phyloP scores from a whole-genome alignment of 257 asterid species.

The Scutellaria baicalensis region DNA sequence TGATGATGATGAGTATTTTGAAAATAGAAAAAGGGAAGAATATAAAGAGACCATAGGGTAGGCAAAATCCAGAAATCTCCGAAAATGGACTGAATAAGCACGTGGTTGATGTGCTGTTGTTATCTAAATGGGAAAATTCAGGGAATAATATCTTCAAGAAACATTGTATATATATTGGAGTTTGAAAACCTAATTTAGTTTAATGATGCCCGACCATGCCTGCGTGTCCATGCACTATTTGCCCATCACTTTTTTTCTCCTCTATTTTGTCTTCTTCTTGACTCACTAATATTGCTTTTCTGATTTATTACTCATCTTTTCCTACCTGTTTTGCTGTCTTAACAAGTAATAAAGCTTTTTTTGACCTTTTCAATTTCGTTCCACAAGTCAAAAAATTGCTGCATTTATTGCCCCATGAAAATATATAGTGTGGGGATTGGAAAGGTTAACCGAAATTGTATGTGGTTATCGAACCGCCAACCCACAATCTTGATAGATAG shows the following conservation, averaged over 20 bases:
- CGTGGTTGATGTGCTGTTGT: slow-evolving; percentile 17
- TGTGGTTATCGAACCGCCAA: too few relatives aligned
- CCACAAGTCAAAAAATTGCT: too few relatives aligned
- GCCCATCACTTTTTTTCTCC: not conserved
- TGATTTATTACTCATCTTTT: not conserved
- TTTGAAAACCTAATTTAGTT: slow-evolving; percentile 21
- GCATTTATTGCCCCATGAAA: too few relatives aligned
- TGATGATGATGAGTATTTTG: not conserved
- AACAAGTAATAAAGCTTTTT: not conserved
- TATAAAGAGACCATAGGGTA: not conserved
- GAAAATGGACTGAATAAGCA: slow-evolving; percentile 11
- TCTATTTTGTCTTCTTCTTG: slow-evolving; percentile 11
- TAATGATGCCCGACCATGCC: not conserved
- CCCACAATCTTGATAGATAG: too few relatives aligned
- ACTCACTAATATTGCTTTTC: slow-evolving; percentile 15
- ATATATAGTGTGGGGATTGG: too few relatives aligned
- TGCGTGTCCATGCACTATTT: slow-evolving; percentile 29
- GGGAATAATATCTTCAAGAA: slow-evolving; percentile 8
- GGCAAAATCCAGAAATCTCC: slow-evolving; percentile 8
- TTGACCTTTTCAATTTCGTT: too few relatives aligned
- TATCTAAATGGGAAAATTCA: slow-evolving; percentile 3
- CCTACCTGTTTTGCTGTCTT: not conserved
- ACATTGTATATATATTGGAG: not conserved
- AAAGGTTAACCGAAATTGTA: too few relatives aligned
- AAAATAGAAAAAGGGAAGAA: not conserved